phyloP scores from a whole-genome alignment of 2,329 filamentous ascomycete genomes.

The Monosporascus sp. region DNA sequence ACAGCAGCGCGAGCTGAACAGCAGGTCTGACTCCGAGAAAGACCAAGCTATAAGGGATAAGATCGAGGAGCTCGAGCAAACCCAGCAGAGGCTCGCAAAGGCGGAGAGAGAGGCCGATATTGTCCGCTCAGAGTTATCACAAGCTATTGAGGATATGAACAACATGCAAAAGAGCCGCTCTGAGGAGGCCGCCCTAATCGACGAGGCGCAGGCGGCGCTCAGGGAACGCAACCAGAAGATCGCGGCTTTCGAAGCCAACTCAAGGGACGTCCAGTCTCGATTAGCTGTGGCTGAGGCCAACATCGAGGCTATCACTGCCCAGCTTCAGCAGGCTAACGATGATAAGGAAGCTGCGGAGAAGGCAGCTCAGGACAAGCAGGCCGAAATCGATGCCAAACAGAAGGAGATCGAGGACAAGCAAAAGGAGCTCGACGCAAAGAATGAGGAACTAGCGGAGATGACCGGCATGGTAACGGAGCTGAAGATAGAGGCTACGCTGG shows the following conservation, averaged over 20 bases:
- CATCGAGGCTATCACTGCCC: conserved; percentile 31
- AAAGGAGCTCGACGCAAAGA: conserved; percentile 25
- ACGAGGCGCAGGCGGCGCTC: conserved; percentile 34
- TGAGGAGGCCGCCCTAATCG: conserved; percentile 30
- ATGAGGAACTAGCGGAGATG: conserved; percentile 31
- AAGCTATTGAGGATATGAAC: conserved; percentile 45
- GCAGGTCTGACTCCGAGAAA: conserved; percentile 71
- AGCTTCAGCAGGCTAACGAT: conserved; percentile 30
- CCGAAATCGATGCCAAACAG: conserved; percentile 21
- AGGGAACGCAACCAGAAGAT: conserved; percentile 41
- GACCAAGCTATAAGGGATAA: conserved; percentile 59
- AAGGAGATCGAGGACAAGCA: conserved; percentile 39
- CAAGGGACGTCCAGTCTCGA: conserved; percentile 32
- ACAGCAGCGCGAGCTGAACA: conserved; percentile 90
- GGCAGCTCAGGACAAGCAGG: conserved; percentile 23
- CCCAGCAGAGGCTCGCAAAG: conserved; percentile 19
- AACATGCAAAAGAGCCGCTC: conserved; percentile 25
- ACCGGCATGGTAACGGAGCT: conserved; percentile 51
- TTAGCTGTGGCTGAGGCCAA: conserved; percentile 33
- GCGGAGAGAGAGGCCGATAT: conserved; percentile 31
- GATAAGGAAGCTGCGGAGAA: conserved; percentile 24
- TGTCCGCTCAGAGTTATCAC: conserved; percentile 45
- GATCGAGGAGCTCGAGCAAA: conserved; percentile 50
- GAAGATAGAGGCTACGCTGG: conserved; percentile 58
- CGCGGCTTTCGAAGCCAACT: conserved; percentile 37